Evolutionary conservation across 441 rosid species (phyloP), one percentile per base, ranked within the genome.

Genomic region (Cnidoscolus chayamansa): DNA sequence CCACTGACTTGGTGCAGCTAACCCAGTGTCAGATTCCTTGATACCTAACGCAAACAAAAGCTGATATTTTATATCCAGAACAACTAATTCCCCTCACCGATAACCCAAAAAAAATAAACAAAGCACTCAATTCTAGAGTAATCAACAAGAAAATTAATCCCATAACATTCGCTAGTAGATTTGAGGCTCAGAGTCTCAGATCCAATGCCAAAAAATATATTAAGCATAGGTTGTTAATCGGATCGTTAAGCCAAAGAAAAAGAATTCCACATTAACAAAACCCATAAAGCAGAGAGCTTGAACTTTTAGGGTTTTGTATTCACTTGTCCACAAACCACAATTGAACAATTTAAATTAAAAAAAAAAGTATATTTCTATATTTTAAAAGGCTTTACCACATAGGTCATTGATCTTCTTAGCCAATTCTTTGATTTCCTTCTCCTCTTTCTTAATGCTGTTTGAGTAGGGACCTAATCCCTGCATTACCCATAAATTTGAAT

Each of bases 1-100:
- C 99, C 99, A 94, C 68, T 94, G 99, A 74, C 98, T 92, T 5
- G 97, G 99, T 63, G 94, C 90, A 75, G 97, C 99, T 78, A 94
- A 83, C 16, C 99, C 99, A 45, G 99, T 92, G 73, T 92, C 99
- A 49, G 99, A 94, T 77, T 94, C 99, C 86, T 94, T 94, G 67
- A 92, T 92, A 72, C 98, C 98, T 93, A 37, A 53, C 67, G 8
- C 50, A 70, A 65, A 61, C 59, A 69, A 63, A 19, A 10, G 57
- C 19, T 58, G 59, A 8, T 16, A 40, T 3, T 20, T 40, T 8
- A 17, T 15, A 61, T 16, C 20, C 16, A 10, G 32, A 47, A 57
- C 71, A 56, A 65, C 17, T 73, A 43, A 48, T 5, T 17, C 7
- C 32, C 37, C 2, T 2, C 37, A 13, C 35, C 31, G 1, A 20